Evolutionary conservation across 305 asterid species (phyloP).

Genomic region (Fraxinus velutina): DNA sequence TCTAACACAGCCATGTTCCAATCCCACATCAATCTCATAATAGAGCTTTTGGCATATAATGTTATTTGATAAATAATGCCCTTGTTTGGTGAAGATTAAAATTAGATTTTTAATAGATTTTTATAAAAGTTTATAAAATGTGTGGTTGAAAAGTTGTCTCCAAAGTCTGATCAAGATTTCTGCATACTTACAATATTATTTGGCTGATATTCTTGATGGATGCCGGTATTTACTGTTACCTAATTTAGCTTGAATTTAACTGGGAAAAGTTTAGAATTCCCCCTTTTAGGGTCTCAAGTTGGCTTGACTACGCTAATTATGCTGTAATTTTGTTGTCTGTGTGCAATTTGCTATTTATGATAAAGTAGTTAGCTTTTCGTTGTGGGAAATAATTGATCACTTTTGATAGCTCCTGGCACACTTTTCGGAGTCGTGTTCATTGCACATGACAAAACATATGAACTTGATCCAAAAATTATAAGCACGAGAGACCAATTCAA

Average conservation of each 20-base stretch:
- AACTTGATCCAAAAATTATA: not conserved
- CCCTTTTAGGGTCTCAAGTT: not conserved
- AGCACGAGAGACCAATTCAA: not conserved
- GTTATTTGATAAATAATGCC: no score
- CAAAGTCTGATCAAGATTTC: not conserved
- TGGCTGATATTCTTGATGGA: not conserved
- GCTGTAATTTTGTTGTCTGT: not conserved
- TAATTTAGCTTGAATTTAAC: not conserved
- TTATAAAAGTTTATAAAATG: no score
- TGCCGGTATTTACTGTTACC: not conserved
- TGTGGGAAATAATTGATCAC: not conserved
- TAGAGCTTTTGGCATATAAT: no score
- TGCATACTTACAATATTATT: not conserved
- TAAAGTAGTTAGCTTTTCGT: not conserved
- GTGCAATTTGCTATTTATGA: not conserved
- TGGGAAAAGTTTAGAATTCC: not conserved
- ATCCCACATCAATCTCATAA: no score
- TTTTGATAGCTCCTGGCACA: not conserved
- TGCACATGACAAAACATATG: not conserved
- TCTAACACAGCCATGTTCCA: no score
- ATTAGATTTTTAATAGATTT: no score
- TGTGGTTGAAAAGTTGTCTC: not conserved
- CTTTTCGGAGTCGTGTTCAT: not conserved
- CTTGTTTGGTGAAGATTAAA: no score
- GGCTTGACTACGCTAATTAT: not conserved